These are phyloP conservation scores for Excoecaria agallocha DNA, from an alignment of 345 rosid species.

Conservation along the genomic window DNA sequence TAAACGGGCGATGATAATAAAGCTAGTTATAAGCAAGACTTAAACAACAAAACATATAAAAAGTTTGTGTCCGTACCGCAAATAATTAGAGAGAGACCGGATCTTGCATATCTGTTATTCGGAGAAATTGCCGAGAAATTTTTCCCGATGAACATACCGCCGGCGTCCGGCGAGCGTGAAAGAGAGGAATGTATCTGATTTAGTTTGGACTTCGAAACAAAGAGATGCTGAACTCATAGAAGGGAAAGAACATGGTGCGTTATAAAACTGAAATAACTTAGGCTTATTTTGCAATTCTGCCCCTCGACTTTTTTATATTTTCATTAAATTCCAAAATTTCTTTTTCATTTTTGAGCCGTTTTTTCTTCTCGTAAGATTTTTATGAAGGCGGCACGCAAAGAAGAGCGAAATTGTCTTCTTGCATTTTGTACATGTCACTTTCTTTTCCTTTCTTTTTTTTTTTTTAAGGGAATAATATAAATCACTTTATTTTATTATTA, in stretches of 20 bases:
- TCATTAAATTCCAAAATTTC: background rate
- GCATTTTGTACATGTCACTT: background rate
- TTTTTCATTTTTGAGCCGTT: background rate
- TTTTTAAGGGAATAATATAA: background rate
- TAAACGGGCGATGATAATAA: background rate
- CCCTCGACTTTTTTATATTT: slow-evolving; percentile 16
- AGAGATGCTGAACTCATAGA: slow-evolving; percentile 15
- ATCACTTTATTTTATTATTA: too few relatives aligned
- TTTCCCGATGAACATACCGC: slow-evolving; percentile 32
- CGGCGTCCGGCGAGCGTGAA: slow-evolving; percentile 45
- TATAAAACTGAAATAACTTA: slow-evolving; percentile 15
- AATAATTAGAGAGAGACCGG: slow-evolving; percentile 14
- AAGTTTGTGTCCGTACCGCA: slow-evolving; percentile 25
- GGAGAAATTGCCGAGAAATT: slow-evolving; percentile 16
- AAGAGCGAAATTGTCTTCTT: slow-evolving; percentile 10
- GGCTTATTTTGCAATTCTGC: slow-evolving; percentile 5
- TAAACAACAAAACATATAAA: background rate
- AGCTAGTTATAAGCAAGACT: background rate
- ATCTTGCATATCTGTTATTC: slow-evolving; percentile 26
- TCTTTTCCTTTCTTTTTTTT: background rate
- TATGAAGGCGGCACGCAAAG: slow-evolving; percentile 6
- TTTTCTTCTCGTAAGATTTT: background rate
- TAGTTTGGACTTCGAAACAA: slow-evolving; percentile 19
- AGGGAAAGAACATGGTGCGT: background rate
- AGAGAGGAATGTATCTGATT: slow-evolving; percentile 17